A percentile compares a stretch with the other conserved stretches of the same genome.
These are phyloP conservation scores for Crithidia acanthocephali DNA, from an alignment of 208 protist species.

Conservation along the genomic window DNA sequence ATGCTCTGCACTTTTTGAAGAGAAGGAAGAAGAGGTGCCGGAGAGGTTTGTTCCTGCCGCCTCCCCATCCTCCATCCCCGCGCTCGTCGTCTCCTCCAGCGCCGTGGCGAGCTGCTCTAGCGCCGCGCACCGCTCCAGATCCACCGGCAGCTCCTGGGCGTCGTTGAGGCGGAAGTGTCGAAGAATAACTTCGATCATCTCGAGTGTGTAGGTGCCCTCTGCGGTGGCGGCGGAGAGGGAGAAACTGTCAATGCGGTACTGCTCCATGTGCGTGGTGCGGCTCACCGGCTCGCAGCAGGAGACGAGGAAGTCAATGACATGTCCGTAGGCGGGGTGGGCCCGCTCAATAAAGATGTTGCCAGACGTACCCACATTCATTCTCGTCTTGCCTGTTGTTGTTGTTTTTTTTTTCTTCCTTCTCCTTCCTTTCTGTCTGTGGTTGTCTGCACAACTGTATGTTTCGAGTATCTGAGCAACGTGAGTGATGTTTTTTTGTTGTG, in stretches of 20 bases:
- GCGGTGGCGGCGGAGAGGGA: slow-evolving; percentile 85
- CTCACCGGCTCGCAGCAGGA: slow-evolving; percentile 92
- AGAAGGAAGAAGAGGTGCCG: background rate
- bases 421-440: too few species aligned
- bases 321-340: slow-evolving; percentile 73
- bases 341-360: slow-evolving; percentile 80
- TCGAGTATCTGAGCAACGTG: too few species aligned
- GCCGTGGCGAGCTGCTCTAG: slow-evolving; percentile 43
- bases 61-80: background rate
- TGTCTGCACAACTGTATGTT: too few species aligned
- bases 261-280: slow-evolving; percentile 77
- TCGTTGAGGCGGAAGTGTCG: slow-evolving; percentile 75
- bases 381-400: slow-evolving; percentile 1
- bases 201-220: slow-evolving; percentile 85
- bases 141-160: slow-evolving; percentile 56
- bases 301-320: slow-evolving; percentile 84
- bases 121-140: slow-evolving; percentile 49
- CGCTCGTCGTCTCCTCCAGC: slow-evolving; percentile 24
- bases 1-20: background rate
- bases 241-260: slow-evolving; percentile 79
- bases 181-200: slow-evolving; percentile 84
- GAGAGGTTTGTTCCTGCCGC: background rate
- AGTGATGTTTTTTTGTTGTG: too few species aligned
- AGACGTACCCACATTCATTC: slow-evolving; percentile 68
- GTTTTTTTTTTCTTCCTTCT: slow-evolving; percentile 1